Evolutionary conservation across 2,329 filamentous ascomycete genomes (phyloP), one percentile per base, ranked within the genome.

Genomic region (Decorospora gaudefroyi): DNA sequence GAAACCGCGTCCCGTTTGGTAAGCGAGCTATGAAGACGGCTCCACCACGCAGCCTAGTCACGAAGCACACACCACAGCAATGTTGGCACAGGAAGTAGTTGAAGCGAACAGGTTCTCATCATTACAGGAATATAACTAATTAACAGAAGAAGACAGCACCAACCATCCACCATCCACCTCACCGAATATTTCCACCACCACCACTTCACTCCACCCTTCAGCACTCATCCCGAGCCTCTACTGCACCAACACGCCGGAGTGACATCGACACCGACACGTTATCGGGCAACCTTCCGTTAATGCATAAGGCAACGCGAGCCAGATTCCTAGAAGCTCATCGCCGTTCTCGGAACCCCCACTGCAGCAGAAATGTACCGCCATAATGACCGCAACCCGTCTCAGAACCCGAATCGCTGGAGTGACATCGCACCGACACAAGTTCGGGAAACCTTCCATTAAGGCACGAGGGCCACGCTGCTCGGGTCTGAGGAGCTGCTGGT

Each of bases 181-280:
- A 19, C 33, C 13, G 9, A 18, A 6, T 0, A 15, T 3, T 12
- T n/a, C n/a, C n/a, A n/a, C n/a, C n/a, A n/a, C 30, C 23, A 34
- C 10, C 25, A 23, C 35, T 21, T 25, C 25, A 18, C 28, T 27
- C 18, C 17, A 15, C 19, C 22, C 23, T 6, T 17, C 39, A 46
- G 35, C 49, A 42, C 16, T 4, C 17, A 40, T 46, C 43, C 43
- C 43, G 43, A 51, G 50, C 47, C 32, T 53, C 47, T 43, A 51
- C 41, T 51, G 40, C 50, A 51, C 47, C 33, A 30, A 43, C 40
- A 47, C 46, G 47, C 50, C 29, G 39, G 36, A 44, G 49, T 21
- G 42, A 53, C 39, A 32, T 49, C 34, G 38, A 46, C 39, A 43
- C 31, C 42, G 34, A 27, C 34, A 46, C 33, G 39, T 15, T 38